These are phyloP conservation scores for Talaromyces rugulosus DNA, from an alignment of 2,329 filamentous ascomycete genomes.

Conservation along the genomic window DNA sequence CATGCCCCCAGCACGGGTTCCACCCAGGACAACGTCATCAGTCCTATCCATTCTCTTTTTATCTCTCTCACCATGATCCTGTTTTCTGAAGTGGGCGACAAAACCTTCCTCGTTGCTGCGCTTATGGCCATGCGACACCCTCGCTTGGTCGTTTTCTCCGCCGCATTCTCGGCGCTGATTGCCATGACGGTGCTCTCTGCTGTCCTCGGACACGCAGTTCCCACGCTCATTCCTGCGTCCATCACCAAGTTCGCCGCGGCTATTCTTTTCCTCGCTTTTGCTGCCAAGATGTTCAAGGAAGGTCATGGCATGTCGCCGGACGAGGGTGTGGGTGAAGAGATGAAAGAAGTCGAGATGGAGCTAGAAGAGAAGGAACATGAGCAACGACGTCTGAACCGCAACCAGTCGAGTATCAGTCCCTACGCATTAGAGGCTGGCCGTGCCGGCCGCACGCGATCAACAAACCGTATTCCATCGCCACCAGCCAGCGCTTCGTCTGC, in stretches of 20 bases:
- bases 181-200: slow-evolving; percentile 95
- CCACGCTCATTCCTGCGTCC: slow-evolving; percentile 82
- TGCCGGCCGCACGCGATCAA: slow-evolving; percentile 64
- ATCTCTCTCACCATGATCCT: slow-evolving; percentile 97
- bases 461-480: slow-evolving; percentile 73
- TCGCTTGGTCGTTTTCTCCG: slow-evolving; percentile 86
- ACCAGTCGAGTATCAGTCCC: slow-evolving; percentile 65
- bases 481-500: slow-evolving; percentile 77
- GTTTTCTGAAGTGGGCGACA: slow-evolving; percentile 95
- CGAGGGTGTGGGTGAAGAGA: slow-evolving; percentile 91
- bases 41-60: slow-evolving; percentile 80
- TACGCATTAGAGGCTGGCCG: slow-evolving; percentile 79
- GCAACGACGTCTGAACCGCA: slow-evolving; percentile 61
- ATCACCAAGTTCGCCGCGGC: slow-evolving; percentile 85
- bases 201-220: slow-evolving; percentile 85
- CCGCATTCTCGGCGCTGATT: slow-evolving; percentile 85
- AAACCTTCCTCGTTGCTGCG: slow-evolving; percentile 94
- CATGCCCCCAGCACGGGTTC: slow-evolving; percentile 19
- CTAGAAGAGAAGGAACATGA: slow-evolving; percentile 87
- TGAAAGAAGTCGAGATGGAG: slow-evolving; percentile 94
- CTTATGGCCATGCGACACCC: slow-evolving; percentile 99
- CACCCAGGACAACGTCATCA: slow-evolving; percentile 53
- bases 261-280: slow-evolving; percentile 83
- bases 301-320: slow-evolving; percentile 83
- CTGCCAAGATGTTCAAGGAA: slow-evolving; percentile 76